These are phyloP conservation scores for Sparassis latifolia DNA, from an alignment of 1,284 basidiomycete species.

Conservation along the genomic window DNA sequence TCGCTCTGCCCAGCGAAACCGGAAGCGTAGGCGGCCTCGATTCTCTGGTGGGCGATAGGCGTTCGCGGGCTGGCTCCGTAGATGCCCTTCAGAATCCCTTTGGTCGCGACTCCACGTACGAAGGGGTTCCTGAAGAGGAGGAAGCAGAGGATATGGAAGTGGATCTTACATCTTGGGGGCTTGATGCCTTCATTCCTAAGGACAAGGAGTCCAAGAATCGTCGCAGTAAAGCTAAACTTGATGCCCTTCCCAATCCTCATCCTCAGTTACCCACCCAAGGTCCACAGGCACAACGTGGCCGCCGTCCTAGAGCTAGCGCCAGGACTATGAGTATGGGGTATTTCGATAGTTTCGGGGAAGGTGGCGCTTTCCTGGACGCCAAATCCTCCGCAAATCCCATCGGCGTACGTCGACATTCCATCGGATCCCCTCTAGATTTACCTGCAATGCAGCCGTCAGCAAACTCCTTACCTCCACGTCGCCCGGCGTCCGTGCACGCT, in stretches of 20 bases:
- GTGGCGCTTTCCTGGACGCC: constrained; percentile 38
- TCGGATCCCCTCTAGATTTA: constrained; percentile 53
- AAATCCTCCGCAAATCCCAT: constrained; percentile 22
- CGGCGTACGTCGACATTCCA: constrained; percentile 34
- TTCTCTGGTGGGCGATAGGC: constrained; percentile 41
- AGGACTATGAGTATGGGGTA: constrained; percentile 62
- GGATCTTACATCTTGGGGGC: constrained; percentile 77
- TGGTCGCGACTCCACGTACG: constrained; percentile 51
- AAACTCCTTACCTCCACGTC: constrained; percentile 33
- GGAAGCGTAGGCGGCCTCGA: constrained; percentile 40
- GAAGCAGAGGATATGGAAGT: constrained; percentile 58
- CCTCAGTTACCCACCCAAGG: constrained; percentile 8
- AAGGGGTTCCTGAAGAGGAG: constrained; percentile 37
- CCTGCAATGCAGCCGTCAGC: constrained; percentile 14
- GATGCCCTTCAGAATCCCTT: constrained; percentile 68
- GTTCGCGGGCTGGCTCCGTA: constrained; percentile 41
- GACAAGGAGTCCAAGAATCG: constrained; percentile 24
- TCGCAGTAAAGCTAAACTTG: constrained; percentile 41
- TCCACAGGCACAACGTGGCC: constrained; percentile 9
- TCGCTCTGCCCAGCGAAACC: constrained; percentile 55
- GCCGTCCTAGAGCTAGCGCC: constrained; percentile 14
- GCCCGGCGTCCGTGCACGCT: constrained; percentile 41
- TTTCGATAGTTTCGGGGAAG: constrained; percentile 44
- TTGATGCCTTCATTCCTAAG: constrained; percentile 69
- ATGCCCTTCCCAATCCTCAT: constrained; percentile 45